A percentile compares a stretch with the other conserved stretches of the same genome.
phyloP scores from a whole-genome alignment of 2,329 filamentous ascomycete species.

The Talaromyces sp. region DNA sequence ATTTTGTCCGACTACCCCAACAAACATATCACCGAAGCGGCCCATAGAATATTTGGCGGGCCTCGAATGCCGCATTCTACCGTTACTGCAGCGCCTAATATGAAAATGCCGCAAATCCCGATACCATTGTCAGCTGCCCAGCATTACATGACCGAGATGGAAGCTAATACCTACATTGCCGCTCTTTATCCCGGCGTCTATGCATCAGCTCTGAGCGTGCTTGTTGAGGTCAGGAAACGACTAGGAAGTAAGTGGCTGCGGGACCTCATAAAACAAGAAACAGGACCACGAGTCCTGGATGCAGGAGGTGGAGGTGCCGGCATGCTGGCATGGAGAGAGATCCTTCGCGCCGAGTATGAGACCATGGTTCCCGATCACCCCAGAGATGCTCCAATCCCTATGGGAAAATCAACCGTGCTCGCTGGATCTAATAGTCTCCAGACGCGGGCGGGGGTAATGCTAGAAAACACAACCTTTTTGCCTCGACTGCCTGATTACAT shows the following conservation, averaged over 20 bases:
- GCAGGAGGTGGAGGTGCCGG: constrained; percentile 58
- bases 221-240: constrained; percentile 56
- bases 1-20: constrained; percentile 64
- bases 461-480: constrained; percentile 87
- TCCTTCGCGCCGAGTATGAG: constrained; percentile 77
- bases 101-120: constrained; percentile 48
- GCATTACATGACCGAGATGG: constrained; percentile 54
- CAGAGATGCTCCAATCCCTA: constrained; percentile 34
- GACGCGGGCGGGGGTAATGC: constrained; percentile 65
- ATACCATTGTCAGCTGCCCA: constrained; percentile 54
- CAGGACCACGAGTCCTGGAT: constrained; percentile 54
- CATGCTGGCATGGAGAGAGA: constrained; percentile 59
- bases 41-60: constrained; percentile 72
- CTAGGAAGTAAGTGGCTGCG: constrained; percentile 56
- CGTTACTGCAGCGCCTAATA: constrained; percentile 55
- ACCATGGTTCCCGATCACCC: constrained; percentile 48
- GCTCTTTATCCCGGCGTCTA: constrained; percentile 58
- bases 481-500: constrained; percentile 85
- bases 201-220: constrained; percentile 49
- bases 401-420: constrained; percentile 73
- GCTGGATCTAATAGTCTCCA: constrained; percentile 70
- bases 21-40: constrained; percentile 67
- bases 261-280: constrained; percentile 48
- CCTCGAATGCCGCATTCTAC: constrained; percentile 69
- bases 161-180: constrained; percentile 55